Evolutionary conservation across 768 basidiomycete genomes (phyloP).

Genomic region (Hysterangium stoloniferum): DNA sequence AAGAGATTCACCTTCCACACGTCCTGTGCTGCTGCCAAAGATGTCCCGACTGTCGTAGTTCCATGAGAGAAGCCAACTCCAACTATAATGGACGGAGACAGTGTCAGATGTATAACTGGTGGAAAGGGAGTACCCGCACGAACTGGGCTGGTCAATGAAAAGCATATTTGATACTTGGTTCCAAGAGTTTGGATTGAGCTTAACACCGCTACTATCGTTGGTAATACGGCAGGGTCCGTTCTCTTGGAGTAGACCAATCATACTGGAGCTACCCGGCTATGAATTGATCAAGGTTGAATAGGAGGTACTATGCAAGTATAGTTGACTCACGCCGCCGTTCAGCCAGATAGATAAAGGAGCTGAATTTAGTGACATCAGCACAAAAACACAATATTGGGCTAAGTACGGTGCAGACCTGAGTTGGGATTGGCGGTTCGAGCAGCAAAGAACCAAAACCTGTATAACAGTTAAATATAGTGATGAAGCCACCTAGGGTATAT

Average conservation of each 20-base stretch:
- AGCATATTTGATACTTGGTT: constrained; percentile 49
- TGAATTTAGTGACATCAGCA: not conserved
- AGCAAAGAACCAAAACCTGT: constrained; percentile 65
- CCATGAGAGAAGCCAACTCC: constrained; percentile 60
- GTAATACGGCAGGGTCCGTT: constrained; percentile 37
- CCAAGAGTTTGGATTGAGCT: constrained; percentile 50
- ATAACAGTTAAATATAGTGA: not conserved
- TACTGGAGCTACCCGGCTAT: constrained; percentile 33
- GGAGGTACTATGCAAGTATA: not conserved
- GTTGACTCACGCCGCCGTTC: constrained; percentile 40
- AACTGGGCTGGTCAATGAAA: constrained; percentile 54
- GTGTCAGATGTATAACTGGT: not conserved
- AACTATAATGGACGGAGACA: constrained; percentile 16
- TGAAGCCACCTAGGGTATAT: not conserved
- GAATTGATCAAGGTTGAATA: not conserved
- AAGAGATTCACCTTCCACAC: constrained; percentile 41
- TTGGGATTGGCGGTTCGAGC: constrained; percentile 48
- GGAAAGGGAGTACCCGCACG: not conserved
- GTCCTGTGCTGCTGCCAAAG: constrained; percentile 45
- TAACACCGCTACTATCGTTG: constrained; percentile 42
- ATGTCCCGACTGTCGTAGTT: constrained; percentile 39
- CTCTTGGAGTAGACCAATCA: constrained; percentile 35
- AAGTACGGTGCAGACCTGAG: constrained; percentile 18
- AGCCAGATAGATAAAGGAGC: constrained; percentile 64
- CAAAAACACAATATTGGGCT: not conserved